Base-by-base conservation (phyloP, 2,329 filamentous ascomycete genomes). In the Bimuria novae-zelandiae region DNA sequence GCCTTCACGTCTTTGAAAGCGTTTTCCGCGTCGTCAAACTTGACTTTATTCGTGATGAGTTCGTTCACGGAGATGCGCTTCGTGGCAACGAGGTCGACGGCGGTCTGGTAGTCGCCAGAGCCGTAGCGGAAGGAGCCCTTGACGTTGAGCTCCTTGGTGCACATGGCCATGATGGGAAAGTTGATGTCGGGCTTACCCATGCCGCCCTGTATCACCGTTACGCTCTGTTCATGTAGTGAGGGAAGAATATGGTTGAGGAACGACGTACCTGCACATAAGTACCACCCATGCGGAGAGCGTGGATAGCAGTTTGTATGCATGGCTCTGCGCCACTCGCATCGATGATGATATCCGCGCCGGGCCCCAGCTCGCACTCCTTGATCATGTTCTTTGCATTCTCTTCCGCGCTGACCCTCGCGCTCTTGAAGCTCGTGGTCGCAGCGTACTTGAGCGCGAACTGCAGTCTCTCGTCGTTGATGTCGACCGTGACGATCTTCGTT, bases 111-210 rank as follows among this genome's bases (percentile, higher is more conserved):
- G 75, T 97, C 93, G 17, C 92, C 92, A 49, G 85, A 84, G 3
- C 88, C 88, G 75, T 97, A 97, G 33, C 93, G 85, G 82, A 97
- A 97, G 57, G 88, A 92, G 19, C 93, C 93, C 70, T 88, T 89
- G 41, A 89, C 82, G 10, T 87, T 95, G 46, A 96, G 80, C 79
- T 97, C 93, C 79, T 97, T 97, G 45, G 87, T 82, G 73, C 92
- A 95, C 69, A 95, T 81, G 4, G 89, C 88, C 84, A 93, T 89
- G 72, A 97, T 96, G 46, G 93, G 93, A 79, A 97, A 96, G 7
- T 77, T 89, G 73, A 97, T 92, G 68, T 96, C 90, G 33, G 85
- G 75, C 71, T 88, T 89, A 68, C 93, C 93, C 91, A 97, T 96
- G 50, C 92, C 92, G 49, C 70, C 72, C 72, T 75, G 21, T 17